These are phyloP conservation scores for Coemansia sp. DNA, from an alignment of 192 early-diverging fungal species.

Conservation along the genomic window DNA sequence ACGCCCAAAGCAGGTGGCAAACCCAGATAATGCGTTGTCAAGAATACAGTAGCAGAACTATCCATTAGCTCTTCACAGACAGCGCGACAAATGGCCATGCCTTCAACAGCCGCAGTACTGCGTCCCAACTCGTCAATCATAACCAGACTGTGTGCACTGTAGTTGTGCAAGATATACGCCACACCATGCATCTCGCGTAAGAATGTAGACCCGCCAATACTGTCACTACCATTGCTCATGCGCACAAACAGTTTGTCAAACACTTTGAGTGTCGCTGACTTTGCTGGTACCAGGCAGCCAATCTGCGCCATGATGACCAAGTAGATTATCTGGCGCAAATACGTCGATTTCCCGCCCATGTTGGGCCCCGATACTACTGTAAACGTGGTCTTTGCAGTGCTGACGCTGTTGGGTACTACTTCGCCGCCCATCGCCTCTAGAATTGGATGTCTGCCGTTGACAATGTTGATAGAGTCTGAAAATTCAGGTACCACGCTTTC, in stretches of 20 bases:
- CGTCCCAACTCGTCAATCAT: conserved; percentile 93
- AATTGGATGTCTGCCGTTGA: conserved; percentile 77
- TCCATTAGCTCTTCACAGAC: conserved; percentile 71
- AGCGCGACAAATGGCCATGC: conserved; percentile 70
- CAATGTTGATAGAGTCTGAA: conserved; percentile 75
- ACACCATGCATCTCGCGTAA: conserved; percentile 88
- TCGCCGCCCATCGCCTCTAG: conserved; percentile 61
- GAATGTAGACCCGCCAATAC: conserved; percentile 74
- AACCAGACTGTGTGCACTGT: conserved; percentile 69
- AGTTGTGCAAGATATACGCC: conserved; percentile 77
- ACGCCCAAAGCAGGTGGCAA: conserved; percentile 58
- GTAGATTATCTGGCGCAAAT: conserved; percentile 79
- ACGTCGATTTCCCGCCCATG: conserved; percentile 91
- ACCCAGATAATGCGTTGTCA: conserved; percentile 81
- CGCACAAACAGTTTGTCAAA: conserved; percentile 75
- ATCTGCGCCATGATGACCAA: conserved; percentile 85
- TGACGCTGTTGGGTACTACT: conserved; percentile 73
- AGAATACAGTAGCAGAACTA: conserved; percentile 63
- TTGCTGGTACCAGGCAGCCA: conserved; percentile 83
- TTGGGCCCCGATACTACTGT: conserved; percentile 90
- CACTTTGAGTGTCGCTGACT: conserved; percentile 74
- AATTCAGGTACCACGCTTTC: conserved; percentile 73
- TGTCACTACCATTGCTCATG: conserved; percentile 71
- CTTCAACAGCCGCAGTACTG: conserved; percentile 59
- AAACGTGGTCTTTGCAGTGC: conserved; percentile 61